Percentiles rank a stretch among this genome's conserved stretches.
These are phyloP conservation scores for Fusarium sp. DNA, from an alignment of 2,329 filamentous ascomycete genomes.

Conservation along the genomic window DNA sequence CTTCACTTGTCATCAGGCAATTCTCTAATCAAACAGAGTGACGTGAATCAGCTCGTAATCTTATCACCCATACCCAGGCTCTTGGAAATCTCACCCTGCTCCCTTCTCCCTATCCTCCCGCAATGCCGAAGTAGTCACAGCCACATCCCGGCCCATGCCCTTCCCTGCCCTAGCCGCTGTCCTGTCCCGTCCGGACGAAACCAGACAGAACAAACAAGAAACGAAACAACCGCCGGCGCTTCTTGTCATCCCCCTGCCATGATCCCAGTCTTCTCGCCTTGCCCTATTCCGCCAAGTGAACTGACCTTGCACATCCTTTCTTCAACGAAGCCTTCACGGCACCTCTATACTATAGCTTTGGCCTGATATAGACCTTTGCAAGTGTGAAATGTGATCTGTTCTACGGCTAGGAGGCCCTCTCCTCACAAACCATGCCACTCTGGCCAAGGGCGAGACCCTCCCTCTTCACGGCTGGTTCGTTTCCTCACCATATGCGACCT, in stretches of 20 bases:
- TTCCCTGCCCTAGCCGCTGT: conserved; percentile 39
- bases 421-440: conserved; percentile 22
- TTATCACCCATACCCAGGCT: neutral
- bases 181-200: conserved; percentile 37
- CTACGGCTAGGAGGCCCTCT: conserved; percentile 22
- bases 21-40: neutral
- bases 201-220: conserved; percentile 41
- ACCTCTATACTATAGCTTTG: conserved; percentile 11
- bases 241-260: conserved; percentile 31
- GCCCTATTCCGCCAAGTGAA: conserved; percentile 12
- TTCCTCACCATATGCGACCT: conserved; percentile 32
- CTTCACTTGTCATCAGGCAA: conserved; percentile 3
- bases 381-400: conserved; percentile 40
- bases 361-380: conserved; percentile 15
- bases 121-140: neutral
- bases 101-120: neutral
- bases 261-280: conserved; percentile 31
- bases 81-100: conserved; percentile 2
- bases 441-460: conserved; percentile 10
- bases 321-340: conserved; percentile 11
- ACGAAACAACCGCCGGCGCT: conserved; percentile 47
- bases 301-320: conserved; percentile 3
- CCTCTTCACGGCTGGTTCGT: conserved; percentile 25
- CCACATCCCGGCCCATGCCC: conserved; percentile 18
- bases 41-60: conserved; percentile 6